phyloP scores from a whole-genome alignment of 164 flowering plant species.

The Annona cherimola region DNA sequence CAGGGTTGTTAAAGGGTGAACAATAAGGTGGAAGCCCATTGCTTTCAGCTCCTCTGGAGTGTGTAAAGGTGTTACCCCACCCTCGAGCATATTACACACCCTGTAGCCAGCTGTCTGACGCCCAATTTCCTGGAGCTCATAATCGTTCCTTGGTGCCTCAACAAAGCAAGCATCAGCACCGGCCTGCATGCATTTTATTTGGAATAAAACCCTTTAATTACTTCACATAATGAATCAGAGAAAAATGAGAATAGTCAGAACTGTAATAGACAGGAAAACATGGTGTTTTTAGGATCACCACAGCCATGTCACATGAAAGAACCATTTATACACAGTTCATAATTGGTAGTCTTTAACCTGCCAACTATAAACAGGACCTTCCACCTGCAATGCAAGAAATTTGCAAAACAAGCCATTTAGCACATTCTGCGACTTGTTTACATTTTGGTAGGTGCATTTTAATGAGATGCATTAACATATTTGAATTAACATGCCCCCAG shows the following conservation, averaged over 20 bases:
- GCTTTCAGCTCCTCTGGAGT: constrained; percentile 28
- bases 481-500: too few species aligned
- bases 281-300: too few species aligned
- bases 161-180: constrained; percentile 34
- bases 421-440: too few species aligned
- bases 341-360: too few species aligned
- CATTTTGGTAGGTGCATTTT: too few species aligned
- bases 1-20: constrained; percentile 20
- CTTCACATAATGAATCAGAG: background rate
- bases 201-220: background rate
- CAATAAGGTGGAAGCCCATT: constrained; percentile 25
- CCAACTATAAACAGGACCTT: too few species aligned
- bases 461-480: too few species aligned
- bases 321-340: too few species aligned
- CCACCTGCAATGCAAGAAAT: too few species aligned
- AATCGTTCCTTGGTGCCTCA: constrained; percentile 27
- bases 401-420: too few species aligned
- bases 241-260: background rate
- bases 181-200: constrained; percentile 12
- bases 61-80: constrained; percentile 30
- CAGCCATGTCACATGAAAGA: too few species aligned
- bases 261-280: too few species aligned
- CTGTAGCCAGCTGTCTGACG: constrained; percentile 15
- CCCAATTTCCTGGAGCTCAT: constrained; percentile 27
- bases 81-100: constrained; percentile 30